Evolutionary conservation across 495 filamentous ascomycete genomes (phyloP).

Genomic region (Wilcoxina mikolae): DNA sequence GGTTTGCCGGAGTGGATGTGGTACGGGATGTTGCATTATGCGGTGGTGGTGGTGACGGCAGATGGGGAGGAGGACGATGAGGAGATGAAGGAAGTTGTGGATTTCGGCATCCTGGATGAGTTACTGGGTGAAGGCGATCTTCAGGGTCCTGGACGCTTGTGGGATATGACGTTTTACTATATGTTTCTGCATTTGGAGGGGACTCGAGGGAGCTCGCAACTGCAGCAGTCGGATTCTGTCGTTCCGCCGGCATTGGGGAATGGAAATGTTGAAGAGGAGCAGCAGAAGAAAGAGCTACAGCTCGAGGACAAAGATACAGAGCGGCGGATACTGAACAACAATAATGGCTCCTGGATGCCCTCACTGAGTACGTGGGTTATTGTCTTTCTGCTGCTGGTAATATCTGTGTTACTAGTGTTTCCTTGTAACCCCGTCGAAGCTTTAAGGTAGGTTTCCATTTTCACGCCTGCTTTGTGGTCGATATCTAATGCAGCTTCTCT

Average conservation of each 20-base stretch:
- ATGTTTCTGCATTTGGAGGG: background rate
- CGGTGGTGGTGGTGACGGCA: background rate
- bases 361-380: background rate
- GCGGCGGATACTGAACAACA: background rate
- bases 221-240: background rate
- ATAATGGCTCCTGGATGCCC: background rate
- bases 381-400: background rate
- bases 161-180: conserved; percentile 1
- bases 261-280: background rate
- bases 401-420: background rate
- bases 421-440: background rate
- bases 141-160: background rate
- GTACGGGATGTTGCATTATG: conserved; percentile 4
- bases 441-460: background rate
- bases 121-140: background rate
- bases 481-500: background rate
- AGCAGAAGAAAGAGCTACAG: background rate
- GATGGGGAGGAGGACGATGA: background rate
- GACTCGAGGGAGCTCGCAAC: background rate
- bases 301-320: background rate
- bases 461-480: background rate
- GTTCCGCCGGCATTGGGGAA: background rate
- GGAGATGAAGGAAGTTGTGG: background rate
- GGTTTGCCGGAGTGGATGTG: conserved; percentile 2
- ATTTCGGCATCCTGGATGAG: conserved; percentile 4